A percentile compares a stretch with the other conserved stretches of the same genome.
Evolutionary conservation across 768 basidiomycete species (phyloP).

Genomic region (Ramaria rubella): DNA sequence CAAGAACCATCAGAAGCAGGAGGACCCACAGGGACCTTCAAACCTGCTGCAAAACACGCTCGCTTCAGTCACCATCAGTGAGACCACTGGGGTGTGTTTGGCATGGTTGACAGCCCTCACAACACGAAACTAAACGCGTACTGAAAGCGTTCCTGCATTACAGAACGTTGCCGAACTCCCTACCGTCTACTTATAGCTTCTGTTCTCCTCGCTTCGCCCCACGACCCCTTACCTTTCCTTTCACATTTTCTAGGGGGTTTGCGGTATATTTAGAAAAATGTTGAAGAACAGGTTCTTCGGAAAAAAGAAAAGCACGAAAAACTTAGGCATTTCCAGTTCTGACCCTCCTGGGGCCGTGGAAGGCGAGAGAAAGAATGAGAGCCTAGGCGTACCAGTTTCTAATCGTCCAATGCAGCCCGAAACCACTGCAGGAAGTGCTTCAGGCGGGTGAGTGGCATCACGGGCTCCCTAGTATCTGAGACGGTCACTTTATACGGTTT

Average conservation of each 20-base stretch:
- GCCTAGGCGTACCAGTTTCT: too few relatives aligned
- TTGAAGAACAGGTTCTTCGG: slow-evolving; percentile 1
- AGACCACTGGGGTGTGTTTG: neutral
- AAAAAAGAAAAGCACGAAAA: neutral
- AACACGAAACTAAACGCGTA: neutral
- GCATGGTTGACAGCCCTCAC: neutral
- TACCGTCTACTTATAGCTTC: neutral
- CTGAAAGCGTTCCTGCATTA: neutral
- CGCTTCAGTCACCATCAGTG: too few relatives aligned
- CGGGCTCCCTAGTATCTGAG: neutral
- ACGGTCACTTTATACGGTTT: neutral
- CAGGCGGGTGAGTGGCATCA: neutral
- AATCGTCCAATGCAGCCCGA: too few relatives aligned
- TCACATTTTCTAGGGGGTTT: neutral
- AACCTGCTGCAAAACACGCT: too few relatives aligned
- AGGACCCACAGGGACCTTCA: neutral
- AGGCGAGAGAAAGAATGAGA: neutral
- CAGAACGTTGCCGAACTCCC: neutral
- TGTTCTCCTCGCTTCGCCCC: neutral
- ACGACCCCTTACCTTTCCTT: neutral
- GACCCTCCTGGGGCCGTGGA: neutral
- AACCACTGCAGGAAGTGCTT: neutral
- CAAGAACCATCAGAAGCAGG: too few relatives aligned
- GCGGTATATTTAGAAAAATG: neutral
- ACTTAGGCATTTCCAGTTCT: neutral